Base-by-base conservation (phyloP, 331 rosid species). In the Prunus yedoensis region DNA sequence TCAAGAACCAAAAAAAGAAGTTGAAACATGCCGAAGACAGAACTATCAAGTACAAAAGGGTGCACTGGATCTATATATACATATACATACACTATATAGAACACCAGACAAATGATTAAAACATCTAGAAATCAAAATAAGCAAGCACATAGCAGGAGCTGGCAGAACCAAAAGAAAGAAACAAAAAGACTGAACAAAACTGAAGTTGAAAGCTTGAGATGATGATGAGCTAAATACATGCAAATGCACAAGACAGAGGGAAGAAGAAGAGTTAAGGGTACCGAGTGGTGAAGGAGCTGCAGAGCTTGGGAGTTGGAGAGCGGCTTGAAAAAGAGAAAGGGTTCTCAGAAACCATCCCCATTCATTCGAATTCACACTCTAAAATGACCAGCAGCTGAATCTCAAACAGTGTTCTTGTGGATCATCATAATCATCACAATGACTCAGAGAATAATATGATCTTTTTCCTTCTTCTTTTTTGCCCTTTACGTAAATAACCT, bases 221-320 rank as follows among this genome's bases (percentile, higher is more conserved):
- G 8, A 32, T 32, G 38, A 32, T 32, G 38, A 32, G 38, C 8
- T 32, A 32, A 5, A 32, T 32, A 5, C 5, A 32, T 32, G 38
- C 38, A 32, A 38, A 38, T 1, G 43, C 43, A 38, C 43, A 38
- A 1, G 9, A 38, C 2, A 38, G 43, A 38, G 43, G 43, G 9
- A 38, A 59, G 21, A 4, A 35, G 57, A 61, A 59, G 25, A 61
- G 49, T 12, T 35, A 38, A 50, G 47, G 68, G 70, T 86, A 93
- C 96, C 98, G 83, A 59, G 98, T 86, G 68, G 93, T 86, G 88
- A 89, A 93, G 81, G 96, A 83, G 79, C 87, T 91, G 87, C 85
- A 84, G 74, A 90, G 81, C 79, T 81, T 88, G 20, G 96, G 91
- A 66, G 87, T 74, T 16, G 90, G 85, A 32, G 94, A 83, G 79